phyloP scores from a whole-genome alignment of 2,329 filamentous ascomycete genomes.

The Gaeumannomyces tritici region DNA sequence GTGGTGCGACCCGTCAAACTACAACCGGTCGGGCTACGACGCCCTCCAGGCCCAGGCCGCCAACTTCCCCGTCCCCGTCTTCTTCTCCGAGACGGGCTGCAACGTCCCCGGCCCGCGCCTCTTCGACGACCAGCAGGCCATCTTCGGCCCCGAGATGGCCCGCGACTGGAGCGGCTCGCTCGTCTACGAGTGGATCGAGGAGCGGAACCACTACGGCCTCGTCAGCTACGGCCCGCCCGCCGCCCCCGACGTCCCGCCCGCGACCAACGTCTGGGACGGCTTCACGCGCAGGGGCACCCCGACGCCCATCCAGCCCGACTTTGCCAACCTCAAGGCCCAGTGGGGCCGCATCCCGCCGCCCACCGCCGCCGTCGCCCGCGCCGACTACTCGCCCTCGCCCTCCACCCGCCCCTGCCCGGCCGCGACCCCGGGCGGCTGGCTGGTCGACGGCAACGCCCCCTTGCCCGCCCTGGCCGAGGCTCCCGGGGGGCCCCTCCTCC shows the following conservation, averaged over 20 bases:
- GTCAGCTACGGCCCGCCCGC: constrained; percentile 62
- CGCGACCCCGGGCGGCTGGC: constrained; percentile 61
- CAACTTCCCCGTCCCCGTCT: constrained; percentile 72
- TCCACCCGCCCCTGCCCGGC: constrained; percentile 61
- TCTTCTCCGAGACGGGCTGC: constrained; percentile 86
- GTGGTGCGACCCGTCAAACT: constrained; percentile 57
- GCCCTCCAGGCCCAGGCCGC: constrained; percentile 57
- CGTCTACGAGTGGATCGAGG: constrained; percentile 85
- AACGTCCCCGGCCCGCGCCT: constrained; percentile 52
- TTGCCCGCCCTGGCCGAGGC: constrained; percentile 60
- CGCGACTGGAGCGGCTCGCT: constrained; percentile 66
- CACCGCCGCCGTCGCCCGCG: constrained; percentile 57
- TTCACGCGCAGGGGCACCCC: constrained; percentile 65
- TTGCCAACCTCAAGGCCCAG: constrained; percentile 63
- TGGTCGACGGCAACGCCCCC: constrained; percentile 57
- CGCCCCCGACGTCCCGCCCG: constrained; percentile 38
- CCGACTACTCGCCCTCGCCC: constrained; percentile 53
- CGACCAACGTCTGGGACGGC: constrained; percentile 51
- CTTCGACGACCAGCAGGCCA: constrained; percentile 65
- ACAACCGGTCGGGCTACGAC: constrained; percentile 57
- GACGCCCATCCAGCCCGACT: constrained; percentile 65
- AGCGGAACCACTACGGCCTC: constrained; percentile 74
- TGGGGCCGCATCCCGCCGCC: constrained; percentile 56
- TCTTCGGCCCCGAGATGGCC: constrained; percentile 67
- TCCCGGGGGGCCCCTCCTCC: too few relatives aligned